Percentiles rank a stretch among this genome's conserved stretches.
These are phyloP conservation scores for Neurospora hispaniola DNA, from an alignment of 495 filamentous ascomycete species.

Conservation along the genomic window DNA sequence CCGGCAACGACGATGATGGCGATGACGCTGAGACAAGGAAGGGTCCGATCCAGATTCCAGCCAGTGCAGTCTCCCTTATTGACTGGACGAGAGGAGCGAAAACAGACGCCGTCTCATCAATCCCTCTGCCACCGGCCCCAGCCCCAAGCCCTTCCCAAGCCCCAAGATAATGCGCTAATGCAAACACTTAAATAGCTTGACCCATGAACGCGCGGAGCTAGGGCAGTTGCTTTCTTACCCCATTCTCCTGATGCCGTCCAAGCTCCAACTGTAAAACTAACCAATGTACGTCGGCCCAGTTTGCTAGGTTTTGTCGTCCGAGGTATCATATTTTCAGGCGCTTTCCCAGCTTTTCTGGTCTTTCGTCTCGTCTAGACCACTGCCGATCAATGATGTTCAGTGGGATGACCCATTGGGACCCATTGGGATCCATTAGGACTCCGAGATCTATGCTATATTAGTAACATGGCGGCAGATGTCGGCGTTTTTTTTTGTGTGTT, in stretches of 20 bases:
- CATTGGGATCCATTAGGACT: neutral
- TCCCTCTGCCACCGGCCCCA: neutral
- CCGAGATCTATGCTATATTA: neutral
- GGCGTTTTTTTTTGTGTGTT: neutral
- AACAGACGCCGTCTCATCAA: neutral
- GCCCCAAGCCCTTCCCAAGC: neutral
- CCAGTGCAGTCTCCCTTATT: neutral
- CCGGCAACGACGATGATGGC: neutral
- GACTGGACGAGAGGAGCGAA: neutral
- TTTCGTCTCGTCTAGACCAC: neutral
- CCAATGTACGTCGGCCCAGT: neutral
- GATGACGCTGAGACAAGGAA: neutral
- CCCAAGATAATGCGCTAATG: slow-evolving; percentile 9
- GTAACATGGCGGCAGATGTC: neutral
- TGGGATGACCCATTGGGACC: neutral
- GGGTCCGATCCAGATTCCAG: neutral
- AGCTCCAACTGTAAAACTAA: neutral
- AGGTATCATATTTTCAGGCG: neutral
- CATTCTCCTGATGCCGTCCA: neutral
- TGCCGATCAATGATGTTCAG: neutral
- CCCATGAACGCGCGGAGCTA: neutral
- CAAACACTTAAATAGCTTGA: slow-evolving; percentile 16
- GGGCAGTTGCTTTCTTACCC: neutral
- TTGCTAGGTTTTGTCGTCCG: neutral
- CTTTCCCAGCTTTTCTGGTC: neutral